Base-by-base conservation (phyloP, 2,329 filamentous ascomycete species). In the Trichoderma hamatum region DNA sequence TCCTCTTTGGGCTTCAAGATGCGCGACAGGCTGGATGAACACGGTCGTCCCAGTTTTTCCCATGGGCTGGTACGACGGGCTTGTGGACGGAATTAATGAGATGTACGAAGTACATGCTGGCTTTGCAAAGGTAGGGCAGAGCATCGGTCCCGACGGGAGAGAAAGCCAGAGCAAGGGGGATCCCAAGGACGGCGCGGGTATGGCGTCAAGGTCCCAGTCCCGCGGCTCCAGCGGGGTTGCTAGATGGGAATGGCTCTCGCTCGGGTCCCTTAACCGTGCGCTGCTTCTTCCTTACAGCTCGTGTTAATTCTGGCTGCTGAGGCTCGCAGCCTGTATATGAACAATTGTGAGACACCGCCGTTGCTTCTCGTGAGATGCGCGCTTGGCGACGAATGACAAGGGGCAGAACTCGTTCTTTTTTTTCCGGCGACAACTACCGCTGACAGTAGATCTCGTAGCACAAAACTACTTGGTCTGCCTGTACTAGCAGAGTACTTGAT, bases 151-250 rank as follows among this genome's bases (percentile, higher is more conserved):
- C 61, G 32, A 51, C 49, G 49, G 61, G 24, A 55, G 39, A 54
- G 26, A 43, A 55, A 21, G 61, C 49, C 61, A 63, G 56, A 63
- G 56, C 36, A 52, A 60, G 68, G 62, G 67, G 67, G 59, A 34
- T 16, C 34, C 36, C 62, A 62, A n/a, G 32, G 36, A 43, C 54
- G 49, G 69, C 64, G 64, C 69, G 69, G 69, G 64, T 70, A 68
- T 68, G 69, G 69, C 69, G 69, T 70, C 69, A 70, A 68, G 46
- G 58, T 70, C 64, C 69, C 69, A 67, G 64, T 59, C 58, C 63
- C 34, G 69, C 59, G 56, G 65, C 65, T 67, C 63, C 63, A 59
- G 63, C 63, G 55, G 63, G 54, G 63, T 65, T 49, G 30, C 7
- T 55, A 46, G 64, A 64, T 39, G 63, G 30, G 39, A 67, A 67